Evolutionary conservation across 805 yeast species (phyloP).

Genomic region (Candida namnaoensis): DNA sequence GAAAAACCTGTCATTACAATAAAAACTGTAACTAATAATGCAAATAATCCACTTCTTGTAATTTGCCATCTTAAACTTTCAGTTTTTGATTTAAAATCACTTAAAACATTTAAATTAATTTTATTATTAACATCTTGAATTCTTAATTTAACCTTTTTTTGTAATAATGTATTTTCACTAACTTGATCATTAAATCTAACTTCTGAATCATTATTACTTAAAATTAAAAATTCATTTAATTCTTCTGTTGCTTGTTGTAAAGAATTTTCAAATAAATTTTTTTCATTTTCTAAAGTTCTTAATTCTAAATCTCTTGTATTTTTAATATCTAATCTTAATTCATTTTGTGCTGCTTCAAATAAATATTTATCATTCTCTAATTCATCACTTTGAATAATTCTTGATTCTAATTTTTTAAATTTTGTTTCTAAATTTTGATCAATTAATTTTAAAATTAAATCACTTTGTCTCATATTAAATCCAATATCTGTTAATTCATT

Average conservation of each 20-base stretch:
- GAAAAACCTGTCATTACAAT: constrained; percentile 48
- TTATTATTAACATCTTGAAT: constrained; percentile 81
- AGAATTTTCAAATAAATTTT: constrained; percentile 64
- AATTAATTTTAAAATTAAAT: constrained; percentile 39
- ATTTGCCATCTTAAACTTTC: constrained; percentile 91
- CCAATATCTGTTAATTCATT: constrained; percentile 46
- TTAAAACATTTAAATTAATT: constrained; percentile 71
- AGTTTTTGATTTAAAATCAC: constrained; percentile 78
- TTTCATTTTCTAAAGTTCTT: constrained; percentile 55
- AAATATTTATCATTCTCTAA: constrained; percentile 82
- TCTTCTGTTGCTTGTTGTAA: constrained; percentile 71
- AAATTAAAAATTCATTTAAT: constrained; percentile 49
- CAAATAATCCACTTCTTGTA: constrained; percentile 78
- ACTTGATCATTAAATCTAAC: constrained; percentile 82
- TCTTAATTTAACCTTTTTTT: constrained; percentile 55
- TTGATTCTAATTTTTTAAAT: constrained; percentile 21
- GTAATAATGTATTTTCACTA: constrained; percentile 72
- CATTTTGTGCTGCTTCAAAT: constrained; percentile 89
- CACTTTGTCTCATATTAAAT: constrained; percentile 54
- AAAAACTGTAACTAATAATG: constrained; percentile 59
- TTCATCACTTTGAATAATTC: constrained; percentile 42
- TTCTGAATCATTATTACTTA: constrained; percentile 65
- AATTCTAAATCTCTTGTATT: constrained; percentile 63
- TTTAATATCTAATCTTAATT: constrained; percentile 69
- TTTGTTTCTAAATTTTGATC: constrained; percentile 24